Conservation (phyloP, 129 eudicot species). For the Helianthus tuberosus region DNA sequence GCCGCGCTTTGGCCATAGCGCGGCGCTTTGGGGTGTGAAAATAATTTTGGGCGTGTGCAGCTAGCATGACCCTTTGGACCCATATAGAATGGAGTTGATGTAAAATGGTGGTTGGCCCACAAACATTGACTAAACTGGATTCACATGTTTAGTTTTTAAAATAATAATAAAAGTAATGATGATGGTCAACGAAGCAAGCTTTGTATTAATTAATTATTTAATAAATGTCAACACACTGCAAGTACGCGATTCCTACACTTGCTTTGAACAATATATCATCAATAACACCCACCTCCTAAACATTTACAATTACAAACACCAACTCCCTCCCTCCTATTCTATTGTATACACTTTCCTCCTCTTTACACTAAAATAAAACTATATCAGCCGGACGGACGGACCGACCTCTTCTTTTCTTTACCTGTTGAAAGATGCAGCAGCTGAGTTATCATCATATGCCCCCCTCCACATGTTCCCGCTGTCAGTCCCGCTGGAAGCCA, state of each 20-base stretch:
- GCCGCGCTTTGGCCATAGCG: no score
- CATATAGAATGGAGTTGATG: neutral
- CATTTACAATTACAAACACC: conserved; percentile 8
- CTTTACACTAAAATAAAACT: neutral
- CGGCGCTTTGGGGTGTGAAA: no score
- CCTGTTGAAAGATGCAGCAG: conserved; percentile 70
- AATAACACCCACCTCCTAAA: no score
- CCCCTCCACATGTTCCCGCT: conserved; percentile 88
- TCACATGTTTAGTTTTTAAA: conserved; percentile 20
- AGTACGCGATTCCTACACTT: conserved; percentile 35
- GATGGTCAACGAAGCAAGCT: conserved; percentile 13
- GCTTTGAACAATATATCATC: neutral
- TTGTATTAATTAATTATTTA: neutral
- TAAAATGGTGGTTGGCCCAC: conserved; percentile 11
- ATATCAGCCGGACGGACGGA: no score
- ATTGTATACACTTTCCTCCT: conserved; percentile 15
- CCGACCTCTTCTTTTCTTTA: conserved; percentile 8
- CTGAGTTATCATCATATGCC: conserved; percentile 75
- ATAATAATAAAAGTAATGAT: neutral
- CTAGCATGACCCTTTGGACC: no score
- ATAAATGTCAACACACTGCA: conserved; percentile 35
- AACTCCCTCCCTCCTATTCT: neutral
- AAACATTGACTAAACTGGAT: conserved; percentile 21
- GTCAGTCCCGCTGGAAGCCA: conserved; percentile 80
- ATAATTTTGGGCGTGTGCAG: no score